These are phyloP conservation scores for Hymenoscyphus linearis DNA, from an alignment of 2,329 filamentous ascomycete genomes.

Conservation along the genomic window DNA sequence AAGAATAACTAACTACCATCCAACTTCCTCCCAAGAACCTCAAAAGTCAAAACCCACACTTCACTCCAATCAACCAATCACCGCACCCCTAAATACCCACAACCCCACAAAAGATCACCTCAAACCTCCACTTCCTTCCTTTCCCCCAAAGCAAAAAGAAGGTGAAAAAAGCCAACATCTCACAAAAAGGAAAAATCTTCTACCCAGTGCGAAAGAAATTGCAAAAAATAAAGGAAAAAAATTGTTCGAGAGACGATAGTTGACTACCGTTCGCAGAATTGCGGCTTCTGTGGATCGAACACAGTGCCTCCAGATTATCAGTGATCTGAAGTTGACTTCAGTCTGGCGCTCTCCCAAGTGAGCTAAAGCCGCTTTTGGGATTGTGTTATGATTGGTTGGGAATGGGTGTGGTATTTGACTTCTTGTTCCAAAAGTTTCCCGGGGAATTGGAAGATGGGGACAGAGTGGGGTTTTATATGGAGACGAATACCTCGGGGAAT, in stretches of 20 bases:
- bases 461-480: neutral
- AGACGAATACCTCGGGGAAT: neutral
- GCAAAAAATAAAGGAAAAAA: neutral
- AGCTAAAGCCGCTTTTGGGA: constrained; percentile 1
- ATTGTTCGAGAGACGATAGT: neutral
- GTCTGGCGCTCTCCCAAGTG: constrained; percentile 3
- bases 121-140: no score
- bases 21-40: no score
- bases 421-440: no score
- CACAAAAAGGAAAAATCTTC: no score
- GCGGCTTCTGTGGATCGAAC: constrained; percentile 4
- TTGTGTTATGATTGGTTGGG: neutral
- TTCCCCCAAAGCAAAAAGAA: no score
- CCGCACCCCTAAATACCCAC: no score
- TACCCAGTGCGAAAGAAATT: neutral
- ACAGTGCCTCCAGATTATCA: constrained; percentile 2
- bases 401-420: neutral
- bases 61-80: no score
- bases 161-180: no score
- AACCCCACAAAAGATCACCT: no score
- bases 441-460: neutral
- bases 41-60: no score
- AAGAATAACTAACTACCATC: no score
- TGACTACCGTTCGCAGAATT: constrained; percentile 1
- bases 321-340: neutral